Percentiles rank a stretch among this genome's conserved stretches.
These are phyloP conservation scores for Chrysanthemum seticuspe DNA, from an alignment of 129 eudicot species.

Conservation along the genomic window DNA sequence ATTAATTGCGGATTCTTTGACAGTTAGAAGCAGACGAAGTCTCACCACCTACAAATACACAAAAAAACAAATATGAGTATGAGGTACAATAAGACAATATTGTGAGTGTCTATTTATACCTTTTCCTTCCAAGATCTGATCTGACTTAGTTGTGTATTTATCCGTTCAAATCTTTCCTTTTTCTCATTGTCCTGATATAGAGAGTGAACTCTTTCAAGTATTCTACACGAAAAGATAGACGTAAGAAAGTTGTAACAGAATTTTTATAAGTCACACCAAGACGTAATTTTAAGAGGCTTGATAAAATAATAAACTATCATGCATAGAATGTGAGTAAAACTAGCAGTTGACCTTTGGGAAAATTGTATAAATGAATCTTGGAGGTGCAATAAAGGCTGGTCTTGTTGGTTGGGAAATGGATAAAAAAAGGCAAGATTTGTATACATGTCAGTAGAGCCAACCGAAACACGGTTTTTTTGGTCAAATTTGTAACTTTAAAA, in stretches of 20 bases:
- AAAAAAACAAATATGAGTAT: not conserved
- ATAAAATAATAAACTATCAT: too few relatives aligned
- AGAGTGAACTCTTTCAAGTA: slow-evolving; percentile 52
- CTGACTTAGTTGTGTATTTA: slow-evolving; percentile 45
- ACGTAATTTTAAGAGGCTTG: too few relatives aligned
- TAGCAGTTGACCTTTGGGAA: too few relatives aligned
- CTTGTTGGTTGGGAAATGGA: too few relatives aligned
- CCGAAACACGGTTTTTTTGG: too few relatives aligned
- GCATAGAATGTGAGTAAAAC: too few relatives aligned
- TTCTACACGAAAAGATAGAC: slow-evolving; percentile 33
- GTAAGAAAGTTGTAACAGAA: not conserved
- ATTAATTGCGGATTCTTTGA: slow-evolving; percentile 92
- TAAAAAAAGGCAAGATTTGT: too few relatives aligned
- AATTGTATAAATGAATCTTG: too few relatives aligned
- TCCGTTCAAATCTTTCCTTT: slow-evolving; percentile 79
- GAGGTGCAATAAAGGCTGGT: too few relatives aligned
- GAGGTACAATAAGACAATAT: not conserved
- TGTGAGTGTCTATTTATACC: slow-evolving; percentile 45
- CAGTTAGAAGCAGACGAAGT: slow-evolving; percentile 85
- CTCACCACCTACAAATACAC: slow-evolving; percentile 69
- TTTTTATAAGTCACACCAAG: not conserved
- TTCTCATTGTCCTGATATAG: slow-evolving; percentile 37
- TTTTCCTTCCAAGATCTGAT: slow-evolving; percentile 84
- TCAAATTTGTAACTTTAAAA: too few relatives aligned
- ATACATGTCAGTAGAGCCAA: too few relatives aligned